These are phyloP conservation scores for Lasiodiplodia theobromae DNA, from an alignment of 2,329 filamentous ascomycete genomes.

Conservation along the genomic window DNA sequence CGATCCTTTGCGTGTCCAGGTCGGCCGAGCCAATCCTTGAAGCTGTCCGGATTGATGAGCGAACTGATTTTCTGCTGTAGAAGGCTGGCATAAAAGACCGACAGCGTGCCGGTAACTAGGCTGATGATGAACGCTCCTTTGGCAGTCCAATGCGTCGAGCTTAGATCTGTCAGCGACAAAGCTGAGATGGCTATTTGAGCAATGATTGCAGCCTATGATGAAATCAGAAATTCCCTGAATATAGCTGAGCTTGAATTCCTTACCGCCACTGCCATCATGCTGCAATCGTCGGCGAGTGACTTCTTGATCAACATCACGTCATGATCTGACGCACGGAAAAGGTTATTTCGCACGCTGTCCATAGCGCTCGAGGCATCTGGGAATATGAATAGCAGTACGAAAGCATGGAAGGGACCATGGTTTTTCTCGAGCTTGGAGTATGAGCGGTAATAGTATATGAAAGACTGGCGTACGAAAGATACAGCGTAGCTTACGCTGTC, in stretches of 20 bases:
- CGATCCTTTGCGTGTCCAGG: background rate
- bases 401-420: background rate
- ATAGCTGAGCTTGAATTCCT: background rate
- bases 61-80: background rate
- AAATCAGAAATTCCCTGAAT: background rate
- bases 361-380: background rate
- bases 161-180: background rate
- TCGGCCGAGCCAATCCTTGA: background rate
- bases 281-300: background rate
- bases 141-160: background rate
- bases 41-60: background rate
- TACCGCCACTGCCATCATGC: background rate
- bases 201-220: background rate
- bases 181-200: background rate
- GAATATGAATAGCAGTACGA: background rate
- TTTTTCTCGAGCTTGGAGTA: background rate
- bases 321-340: background rate
- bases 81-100: background rate
- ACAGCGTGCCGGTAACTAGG: background rate
- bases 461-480: no score
- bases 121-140: background rate
- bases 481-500: no score
- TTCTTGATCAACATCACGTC: background rate
- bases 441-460: background rate
- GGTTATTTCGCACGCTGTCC: background rate